These are phyloP conservation scores for Eutrema yunnanense DNA, from an alignment of 345 rosid genomes.

Conservation along the genomic window DNA sequence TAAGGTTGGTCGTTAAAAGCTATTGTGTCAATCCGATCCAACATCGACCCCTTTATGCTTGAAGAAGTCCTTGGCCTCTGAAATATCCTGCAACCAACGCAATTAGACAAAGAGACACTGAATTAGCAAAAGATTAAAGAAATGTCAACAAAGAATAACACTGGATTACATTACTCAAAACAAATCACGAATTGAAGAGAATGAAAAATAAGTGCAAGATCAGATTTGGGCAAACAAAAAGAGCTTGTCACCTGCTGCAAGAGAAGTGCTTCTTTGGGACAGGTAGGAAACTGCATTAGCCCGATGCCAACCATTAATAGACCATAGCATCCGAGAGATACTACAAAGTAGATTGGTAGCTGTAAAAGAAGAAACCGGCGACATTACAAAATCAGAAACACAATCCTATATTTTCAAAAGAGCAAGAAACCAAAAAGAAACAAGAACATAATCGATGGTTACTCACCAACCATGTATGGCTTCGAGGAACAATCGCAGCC, in stretches of 20 bases:
- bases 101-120: background rate
- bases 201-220: background rate
- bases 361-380: slow-evolving; percentile 1
- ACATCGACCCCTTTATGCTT: slow-evolving; percentile 67
- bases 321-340: slow-evolving; percentile 76
- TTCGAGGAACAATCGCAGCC: slow-evolving; percentile 40
- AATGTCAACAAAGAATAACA: background rate
- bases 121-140: background rate
- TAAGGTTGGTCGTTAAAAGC: background rate
- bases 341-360: slow-evolving; percentile 63
- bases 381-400: background rate
- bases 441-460: background rate
- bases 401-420: background rate
- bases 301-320: slow-evolving; percentile 73
- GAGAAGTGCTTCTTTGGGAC: slow-evolving; percentile 65
- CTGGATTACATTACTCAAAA: background rate
- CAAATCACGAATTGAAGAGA: no score
- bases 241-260: slow-evolving; percentile 45
- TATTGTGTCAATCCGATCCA: slow-evolving; percentile 34
- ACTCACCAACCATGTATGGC: slow-evolving; percentile 54
- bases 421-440: background rate
- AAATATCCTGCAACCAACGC: slow-evolving; percentile 49
- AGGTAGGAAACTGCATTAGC: slow-evolving; percentile 62
- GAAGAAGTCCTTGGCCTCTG: slow-evolving; percentile 71
- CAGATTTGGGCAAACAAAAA: background rate